A percentile compares a stretch with the other conserved stretches of the same genome.
Evolutionary conservation across 2,329 filamentous ascomycete species (phyloP).

Genomic region (Rhynchosporium agropyri): DNA sequence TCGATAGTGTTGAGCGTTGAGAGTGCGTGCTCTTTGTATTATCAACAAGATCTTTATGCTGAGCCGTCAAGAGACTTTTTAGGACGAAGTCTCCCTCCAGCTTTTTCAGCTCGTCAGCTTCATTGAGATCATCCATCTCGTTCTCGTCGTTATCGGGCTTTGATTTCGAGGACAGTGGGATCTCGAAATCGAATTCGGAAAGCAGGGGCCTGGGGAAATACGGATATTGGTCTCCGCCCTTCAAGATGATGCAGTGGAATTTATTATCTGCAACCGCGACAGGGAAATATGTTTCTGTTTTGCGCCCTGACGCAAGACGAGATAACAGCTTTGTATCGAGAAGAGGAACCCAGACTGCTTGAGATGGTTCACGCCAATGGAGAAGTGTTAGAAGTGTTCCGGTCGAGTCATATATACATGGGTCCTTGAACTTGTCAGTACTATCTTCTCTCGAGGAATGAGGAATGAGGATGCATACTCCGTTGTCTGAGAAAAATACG

Average conservation of each 20-base stretch:
- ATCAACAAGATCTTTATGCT: slow-evolving; percentile 74
- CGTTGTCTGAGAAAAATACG: slow-evolving; percentile 89
- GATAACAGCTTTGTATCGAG: slow-evolving; percentile 85
- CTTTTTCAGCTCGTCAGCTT: slow-evolving; percentile 55
- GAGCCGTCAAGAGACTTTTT: slow-evolving; percentile 68
- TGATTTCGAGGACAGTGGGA: slow-evolving; percentile 69
- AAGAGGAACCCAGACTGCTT: slow-evolving; percentile 89
- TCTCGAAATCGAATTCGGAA: slow-evolving; percentile 88
- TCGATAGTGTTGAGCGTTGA: slow-evolving; percentile 68
- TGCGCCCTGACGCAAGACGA: slow-evolving; percentile 80
- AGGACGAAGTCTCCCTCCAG: slow-evolving; percentile 85
- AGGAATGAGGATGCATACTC: slow-evolving; percentile 57
- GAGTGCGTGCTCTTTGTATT: slow-evolving; percentile 64
- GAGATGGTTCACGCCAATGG: slow-evolving; percentile 85
- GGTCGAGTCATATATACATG: slow-evolving; percentile 92
- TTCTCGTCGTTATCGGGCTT: slow-evolving; percentile 43
- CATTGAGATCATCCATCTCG: slow-evolving; percentile 45
- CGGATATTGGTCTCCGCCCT: slow-evolving; percentile 88
- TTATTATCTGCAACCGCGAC: slow-evolving; percentile 88
- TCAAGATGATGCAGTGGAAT: slow-evolving; percentile 99
- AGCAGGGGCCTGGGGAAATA: slow-evolving; percentile 90
- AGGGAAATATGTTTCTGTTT: slow-evolving; percentile 91
- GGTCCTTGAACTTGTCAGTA: slow-evolving; percentile 60
- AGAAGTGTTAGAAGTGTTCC: slow-evolving; percentile 85
- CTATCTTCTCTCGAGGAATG: not conserved